Evolutionary conservation across 2,329 filamentous ascomycete genomes (phyloP).

Genomic region (Hirsutella minnesotensis): DNA sequence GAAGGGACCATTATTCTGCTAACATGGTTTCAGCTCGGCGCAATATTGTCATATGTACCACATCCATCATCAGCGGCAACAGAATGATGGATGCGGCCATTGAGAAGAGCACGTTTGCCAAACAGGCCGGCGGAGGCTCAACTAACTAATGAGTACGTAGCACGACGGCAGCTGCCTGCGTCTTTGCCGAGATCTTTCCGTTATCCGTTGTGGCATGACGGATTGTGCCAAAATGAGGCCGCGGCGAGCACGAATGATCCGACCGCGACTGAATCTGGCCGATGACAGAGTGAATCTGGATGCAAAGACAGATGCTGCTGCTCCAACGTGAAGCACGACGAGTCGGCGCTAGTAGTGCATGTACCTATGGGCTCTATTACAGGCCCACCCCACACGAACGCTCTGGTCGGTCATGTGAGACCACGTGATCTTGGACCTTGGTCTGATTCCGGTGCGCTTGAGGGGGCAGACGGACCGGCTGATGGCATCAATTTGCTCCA

Average conservation of each 20-base stretch:
- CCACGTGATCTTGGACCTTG: slow-evolving; percentile 11
- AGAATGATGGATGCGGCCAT: slow-evolving; percentile 78
- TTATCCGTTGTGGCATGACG: no score
- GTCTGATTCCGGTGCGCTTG: slow-evolving; percentile 1
- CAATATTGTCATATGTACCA: slow-evolving; percentile 86
- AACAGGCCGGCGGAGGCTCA: slow-evolving; percentile 14
- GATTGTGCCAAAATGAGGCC: no score
- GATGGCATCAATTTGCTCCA: slow-evolving; percentile 12
- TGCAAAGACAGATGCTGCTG: no score
- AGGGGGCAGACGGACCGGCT: slow-evolving; percentile 12
- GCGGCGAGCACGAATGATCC: no score
- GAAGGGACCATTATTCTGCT: slow-evolving; percentile 6
- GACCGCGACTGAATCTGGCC: no score
- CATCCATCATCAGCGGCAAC: slow-evolving; percentile 80
- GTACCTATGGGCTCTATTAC: no score
- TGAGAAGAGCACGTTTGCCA: slow-evolving; percentile 50
- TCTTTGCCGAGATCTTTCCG: no score
- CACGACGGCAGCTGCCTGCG: neutral
- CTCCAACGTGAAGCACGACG: no score
- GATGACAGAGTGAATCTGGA: no score
- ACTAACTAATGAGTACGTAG: neutral
- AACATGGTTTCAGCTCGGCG: slow-evolving; percentile 43
- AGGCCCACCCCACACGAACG: neutral
- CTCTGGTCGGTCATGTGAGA: slow-evolving; percentile 4
- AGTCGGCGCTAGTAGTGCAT: no score